A percentile compares a stretch with the other conserved stretches of the same genome.
These are phyloP conservation scores for Starmerella kuoi DNA, from an alignment of 805 yeast genomes.

Conservation along the genomic window DNA sequence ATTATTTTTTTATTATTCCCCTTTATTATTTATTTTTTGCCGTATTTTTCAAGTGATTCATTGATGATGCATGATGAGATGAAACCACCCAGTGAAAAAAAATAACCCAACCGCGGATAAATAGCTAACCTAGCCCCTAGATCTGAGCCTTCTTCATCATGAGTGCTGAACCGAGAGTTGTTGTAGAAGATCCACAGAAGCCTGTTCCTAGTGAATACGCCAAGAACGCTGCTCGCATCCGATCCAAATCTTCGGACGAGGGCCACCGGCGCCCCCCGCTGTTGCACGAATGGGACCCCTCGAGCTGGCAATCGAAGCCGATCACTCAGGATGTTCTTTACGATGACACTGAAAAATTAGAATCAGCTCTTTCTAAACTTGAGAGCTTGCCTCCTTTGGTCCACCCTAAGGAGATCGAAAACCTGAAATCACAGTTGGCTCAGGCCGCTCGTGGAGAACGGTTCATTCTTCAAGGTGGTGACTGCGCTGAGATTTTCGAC, in stretches of 20 bases:
- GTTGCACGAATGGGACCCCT: constrained; percentile 29
- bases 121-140: not conserved
- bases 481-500: constrained; percentile 36
- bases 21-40: too few relatives aligned
- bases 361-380: constrained; percentile 32
- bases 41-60: too few relatives aligned
- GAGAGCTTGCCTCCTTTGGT: constrained; percentile 35
- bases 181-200: constrained; percentile 28
- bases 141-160: not conserved
- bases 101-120: too few relatives aligned
- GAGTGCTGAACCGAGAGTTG: constrained; percentile 21
- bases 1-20: too few relatives aligned
- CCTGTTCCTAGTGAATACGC: constrained; percentile 31
- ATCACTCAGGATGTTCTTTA: constrained; percentile 35
- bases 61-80: too few relatives aligned
- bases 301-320: constrained; percentile 35
- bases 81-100: not conserved
- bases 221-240: constrained; percentile 30
- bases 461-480: constrained; percentile 36
- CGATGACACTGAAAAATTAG: constrained; percentile 31
- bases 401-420: constrained; percentile 31
- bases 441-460: constrained; percentile 35
- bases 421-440: constrained; percentile 27
- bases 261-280: constrained; percentile 14
- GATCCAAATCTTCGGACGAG: constrained; percentile 28